A percentile compares a stretch with the other conserved stretches of the same genome.
These are phyloP conservation scores for Rhizoclosmatium sp. DNA, from an alignment of 192 early-diverging fungal genomes.

Conservation along the genomic window DNA sequence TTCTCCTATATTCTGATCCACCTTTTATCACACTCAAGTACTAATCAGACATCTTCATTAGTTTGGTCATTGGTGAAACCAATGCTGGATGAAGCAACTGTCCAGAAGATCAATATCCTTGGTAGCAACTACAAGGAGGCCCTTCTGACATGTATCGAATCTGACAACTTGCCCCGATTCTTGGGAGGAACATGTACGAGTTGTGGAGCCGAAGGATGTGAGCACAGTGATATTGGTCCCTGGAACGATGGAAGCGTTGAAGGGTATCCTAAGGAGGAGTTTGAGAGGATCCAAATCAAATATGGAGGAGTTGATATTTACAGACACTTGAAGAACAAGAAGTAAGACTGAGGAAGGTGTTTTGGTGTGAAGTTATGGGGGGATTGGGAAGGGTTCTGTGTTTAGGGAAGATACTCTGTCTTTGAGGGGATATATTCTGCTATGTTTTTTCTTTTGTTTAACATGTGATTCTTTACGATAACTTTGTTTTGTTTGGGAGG, in stretches of 20 bases:
- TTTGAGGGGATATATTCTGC: not conserved
- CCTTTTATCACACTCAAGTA: not conserved
- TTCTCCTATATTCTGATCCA: not conserved
- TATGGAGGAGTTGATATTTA: conserved; percentile 31
- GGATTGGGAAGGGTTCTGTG: not conserved
- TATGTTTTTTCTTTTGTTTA: not conserved
- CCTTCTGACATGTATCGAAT: conserved; percentile 57
- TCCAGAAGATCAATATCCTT: conserved; percentile 60
- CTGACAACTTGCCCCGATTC: conserved; percentile 46
- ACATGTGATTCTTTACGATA: not conserved
- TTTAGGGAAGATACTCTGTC: not conserved
- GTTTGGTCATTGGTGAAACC: conserved; percentile 58
- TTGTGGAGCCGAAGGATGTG: conserved; percentile 53
- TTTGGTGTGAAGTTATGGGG: not conserved
- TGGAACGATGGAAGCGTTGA: conserved; percentile 62
- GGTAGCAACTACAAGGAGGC: conserved; percentile 51
- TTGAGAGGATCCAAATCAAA: conserved; percentile 40
- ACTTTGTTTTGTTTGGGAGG: not conserved
- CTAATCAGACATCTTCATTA: not conserved
- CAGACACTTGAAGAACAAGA: conserved; percentile 31
- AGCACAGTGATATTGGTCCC: conserved; percentile 57
- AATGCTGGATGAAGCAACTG: conserved; percentile 62
- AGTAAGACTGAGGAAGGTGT: not conserved
- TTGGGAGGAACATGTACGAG: conserved; percentile 54
- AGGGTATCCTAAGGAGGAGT: conserved; percentile 57